Evolutionary conservation across 768 basidiomycete species (phyloP).

Genomic region (Lentinula boryana): DNA sequence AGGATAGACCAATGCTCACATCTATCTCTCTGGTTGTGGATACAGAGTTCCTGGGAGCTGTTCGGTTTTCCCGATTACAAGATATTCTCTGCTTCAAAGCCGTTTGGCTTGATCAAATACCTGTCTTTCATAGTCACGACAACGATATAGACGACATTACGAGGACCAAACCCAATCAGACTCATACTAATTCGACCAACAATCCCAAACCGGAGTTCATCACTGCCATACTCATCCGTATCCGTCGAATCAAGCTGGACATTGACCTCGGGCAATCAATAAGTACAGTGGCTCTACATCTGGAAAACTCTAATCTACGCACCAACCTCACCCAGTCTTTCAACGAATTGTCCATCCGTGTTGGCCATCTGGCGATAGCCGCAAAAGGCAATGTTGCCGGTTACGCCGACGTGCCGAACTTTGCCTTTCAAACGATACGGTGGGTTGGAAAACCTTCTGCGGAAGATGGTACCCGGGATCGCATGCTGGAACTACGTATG

Average conservation of each 20-base stretch:
- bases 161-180: constrained; percentile 14
- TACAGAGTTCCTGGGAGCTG: constrained; percentile 74
- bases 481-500: constrained; percentile 69
- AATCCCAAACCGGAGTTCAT: constrained; percentile 39
- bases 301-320: constrained; percentile 58
- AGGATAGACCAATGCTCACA: constrained; percentile 29
- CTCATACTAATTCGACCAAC: constrained; percentile 14
- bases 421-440: constrained; percentile 71
- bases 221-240: constrained; percentile 60
- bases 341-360: constrained; percentile 59
- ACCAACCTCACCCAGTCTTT: constrained; percentile 57
- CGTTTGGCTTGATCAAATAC: constrained; percentile 88
- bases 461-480: constrained; percentile 29
- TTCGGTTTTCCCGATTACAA: constrained; percentile 82
- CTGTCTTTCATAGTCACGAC: constrained; percentile 50
- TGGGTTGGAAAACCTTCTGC: constrained; percentile 36
- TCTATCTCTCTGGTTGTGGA: constrained; percentile 75
- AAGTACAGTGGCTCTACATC: constrained; percentile 57
- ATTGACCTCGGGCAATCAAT: constrained; percentile 88
- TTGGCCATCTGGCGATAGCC: constrained; percentile 58
- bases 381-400: constrained; percentile 75
- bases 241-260: constrained; percentile 67
- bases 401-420: constrained; percentile 55
- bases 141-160: constrained; percentile 17
- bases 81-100: constrained; percentile 94